A percentile compares a stretch with the other conserved stretches of the same genome.
These are phyloP conservation scores for Yamadazyma kanchanaburiensis DNA, from an alignment of 1,139 yeast genomes.

Conservation along the genomic window DNA sequence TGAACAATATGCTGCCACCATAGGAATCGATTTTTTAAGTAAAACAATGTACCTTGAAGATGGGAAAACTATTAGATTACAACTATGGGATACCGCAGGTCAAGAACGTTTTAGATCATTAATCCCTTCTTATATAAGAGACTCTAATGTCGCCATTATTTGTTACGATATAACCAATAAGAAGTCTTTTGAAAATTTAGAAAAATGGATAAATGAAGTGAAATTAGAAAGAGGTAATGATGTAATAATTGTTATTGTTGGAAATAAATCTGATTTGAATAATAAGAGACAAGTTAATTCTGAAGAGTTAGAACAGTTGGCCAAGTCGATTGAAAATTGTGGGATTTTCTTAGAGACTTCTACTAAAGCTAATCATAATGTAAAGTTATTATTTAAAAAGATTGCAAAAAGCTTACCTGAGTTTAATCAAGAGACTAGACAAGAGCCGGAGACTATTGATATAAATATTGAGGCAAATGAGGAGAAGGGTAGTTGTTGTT, in stretches of 20 bases:
- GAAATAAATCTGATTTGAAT: constrained; percentile 63
- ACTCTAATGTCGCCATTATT: constrained; percentile 94
- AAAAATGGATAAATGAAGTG: constrained; percentile 61
- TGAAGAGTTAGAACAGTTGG: constrained; percentile 73
- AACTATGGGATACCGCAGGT: constrained; percentile 62
- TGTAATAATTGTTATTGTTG: constrained; percentile 41
- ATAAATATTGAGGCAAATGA: constrained; percentile 29
- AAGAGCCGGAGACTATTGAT: constrained; percentile 40
- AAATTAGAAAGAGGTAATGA: constrained; percentile 69
- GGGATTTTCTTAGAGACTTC: constrained; percentile 87
- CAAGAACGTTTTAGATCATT: constrained; percentile 58
- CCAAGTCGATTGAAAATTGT: constrained; percentile 51
- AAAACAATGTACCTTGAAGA: constrained; percentile 67
- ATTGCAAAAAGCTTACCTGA: constrained; percentile 92
- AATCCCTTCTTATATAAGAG: constrained; percentile 88
- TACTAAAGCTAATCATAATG: constrained; percentile 93
- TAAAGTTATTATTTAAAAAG: constrained; percentile 81
- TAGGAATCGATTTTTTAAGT: constrained; percentile 92
- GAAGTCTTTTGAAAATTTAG: constrained; percentile 73
- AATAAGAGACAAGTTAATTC: constrained; percentile 75
- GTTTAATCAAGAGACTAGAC: constrained; percentile 42
- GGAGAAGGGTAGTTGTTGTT: constrained; percentile 4
- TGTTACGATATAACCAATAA: constrained; percentile 90
- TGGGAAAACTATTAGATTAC: constrained; percentile 48
- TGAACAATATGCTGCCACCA: constrained; percentile 92